Evolutionary conservation across 2,329 filamentous ascomycete species (phyloP).

Genomic region (Xylariaceae sp.): DNA sequence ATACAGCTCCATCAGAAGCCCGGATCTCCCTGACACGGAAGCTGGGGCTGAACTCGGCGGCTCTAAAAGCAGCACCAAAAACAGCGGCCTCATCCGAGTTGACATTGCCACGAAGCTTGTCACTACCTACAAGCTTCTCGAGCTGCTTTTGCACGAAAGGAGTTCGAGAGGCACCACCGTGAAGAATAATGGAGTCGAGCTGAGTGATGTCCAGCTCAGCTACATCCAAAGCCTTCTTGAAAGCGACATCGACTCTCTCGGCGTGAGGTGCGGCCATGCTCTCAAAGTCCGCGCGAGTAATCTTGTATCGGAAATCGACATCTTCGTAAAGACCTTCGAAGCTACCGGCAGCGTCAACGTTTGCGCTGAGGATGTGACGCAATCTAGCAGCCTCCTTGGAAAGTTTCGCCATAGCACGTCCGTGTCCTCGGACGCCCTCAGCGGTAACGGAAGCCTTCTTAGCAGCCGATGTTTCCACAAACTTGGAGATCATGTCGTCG

Average conservation of each 20-base stretch:
- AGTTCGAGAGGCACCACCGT: slow-evolving; percentile 83
- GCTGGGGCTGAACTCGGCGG: slow-evolving; percentile 83
- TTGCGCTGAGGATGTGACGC: slow-evolving; percentile 88
- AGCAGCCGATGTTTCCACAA: slow-evolving; percentile 64
- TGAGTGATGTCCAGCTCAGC: slow-evolving; percentile 70
- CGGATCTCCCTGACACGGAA: slow-evolving; percentile 98
- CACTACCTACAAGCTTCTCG: slow-evolving; percentile 66
- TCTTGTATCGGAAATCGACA: slow-evolving; percentile 87
- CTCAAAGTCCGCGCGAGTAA: slow-evolving; percentile 76
- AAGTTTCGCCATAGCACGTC: slow-evolving; percentile 82
- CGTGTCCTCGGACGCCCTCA: slow-evolving; percentile 65
- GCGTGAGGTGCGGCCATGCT: slow-evolving; percentile 64
- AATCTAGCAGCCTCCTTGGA: slow-evolving; percentile 85
- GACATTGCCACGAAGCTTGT: slow-evolving; percentile 87
- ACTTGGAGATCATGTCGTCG: slow-evolving; percentile 79
- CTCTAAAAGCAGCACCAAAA: slow-evolving; percentile 92
- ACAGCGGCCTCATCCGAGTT: slow-evolving; percentile 96
- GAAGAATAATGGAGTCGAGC: slow-evolving; percentile 84
- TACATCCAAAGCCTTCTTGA: slow-evolving; percentile 68
- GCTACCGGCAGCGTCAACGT: slow-evolving; percentile 70
- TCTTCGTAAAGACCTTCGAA: slow-evolving; percentile 92
- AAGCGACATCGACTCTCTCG: slow-evolving; percentile 60
- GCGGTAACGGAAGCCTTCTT: slow-evolving; percentile 59
- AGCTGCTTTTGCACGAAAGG: slow-evolving; percentile 91
- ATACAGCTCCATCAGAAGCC: slow-evolving; percentile 69